Evolutionary conservation across 208 protist genomes (phyloP), one percentile per base, ranked within the genome.

Genomic region (Crithidia brevicula): DNA sequence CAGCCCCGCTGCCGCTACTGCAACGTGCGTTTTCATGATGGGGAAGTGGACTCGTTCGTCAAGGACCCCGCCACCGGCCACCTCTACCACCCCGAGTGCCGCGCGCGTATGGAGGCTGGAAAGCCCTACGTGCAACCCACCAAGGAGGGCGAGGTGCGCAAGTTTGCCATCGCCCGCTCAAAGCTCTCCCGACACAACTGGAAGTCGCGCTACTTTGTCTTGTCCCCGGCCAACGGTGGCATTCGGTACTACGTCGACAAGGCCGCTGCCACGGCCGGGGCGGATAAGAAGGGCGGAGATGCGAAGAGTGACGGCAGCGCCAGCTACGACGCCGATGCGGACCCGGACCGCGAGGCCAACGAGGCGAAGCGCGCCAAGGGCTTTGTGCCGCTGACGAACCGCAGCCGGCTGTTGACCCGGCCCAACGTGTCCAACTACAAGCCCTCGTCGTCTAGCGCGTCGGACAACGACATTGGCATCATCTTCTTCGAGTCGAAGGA

Each of bases 1-100:
- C 74, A 79, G 73, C 66, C 73, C 3, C 81, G 81, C 25, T 83
- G 77, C 62, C 49, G 63, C 58, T 79, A 83, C 73, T 83, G 81
- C 62, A 67, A 73, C 54, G 63, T 74, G 9, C 77, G 76, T 64
- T 81, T 81, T 42, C 74, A 52, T 15, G 72, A 81, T 20, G 46
- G 52, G 28, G 75, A 79, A 66, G 64, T 46, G 20, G 57, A 34
- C 30, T 43, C 52, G 11, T 65, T 77, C 15, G 77, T 71, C 25
- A 81, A 81, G 54, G 69, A 77, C 53, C 28, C 60, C 13, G 36
- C 33, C 23, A 81, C 67, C 40, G 73, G 81, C 34, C 20, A 67
- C 20, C 57, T 79, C 6, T 83, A 72, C 65, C 81, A 83, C 46
- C 45, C 33, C 6, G 60, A 68, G 40, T 81, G 77, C 67, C 20